A percentile compares a stretch with the other conserved stretches of the same genome.
Evolutionary conservation across 495 filamentous ascomycete species (phyloP).

Genomic region (Aspergillus cavernicola): DNA sequence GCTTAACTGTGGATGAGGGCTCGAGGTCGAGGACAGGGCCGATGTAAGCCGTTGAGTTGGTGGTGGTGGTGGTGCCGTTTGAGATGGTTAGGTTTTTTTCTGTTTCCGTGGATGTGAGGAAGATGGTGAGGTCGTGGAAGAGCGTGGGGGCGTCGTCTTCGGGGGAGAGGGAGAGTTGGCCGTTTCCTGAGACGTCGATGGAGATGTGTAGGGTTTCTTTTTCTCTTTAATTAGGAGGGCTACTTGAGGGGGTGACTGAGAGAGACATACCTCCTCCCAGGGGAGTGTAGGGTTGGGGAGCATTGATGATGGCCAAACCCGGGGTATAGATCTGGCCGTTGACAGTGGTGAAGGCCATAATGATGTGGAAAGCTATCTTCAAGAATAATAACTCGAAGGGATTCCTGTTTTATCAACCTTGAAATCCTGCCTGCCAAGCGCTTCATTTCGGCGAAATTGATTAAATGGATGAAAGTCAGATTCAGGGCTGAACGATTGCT

Average conservation of each 20-base stretch:
- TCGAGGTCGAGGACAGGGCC: constrained; percentile 60
- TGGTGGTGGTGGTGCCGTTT: constrained; percentile 52
- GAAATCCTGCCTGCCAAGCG: not conserved
- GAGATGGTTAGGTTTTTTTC: constrained; percentile 65
- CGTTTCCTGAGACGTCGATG: constrained; percentile 62
- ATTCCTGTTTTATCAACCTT: not conserved
- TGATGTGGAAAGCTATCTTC: not conserved
- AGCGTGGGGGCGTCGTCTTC: constrained; percentile 39
- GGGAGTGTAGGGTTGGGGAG: constrained; percentile 64
- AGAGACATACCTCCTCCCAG: constrained; percentile 55
- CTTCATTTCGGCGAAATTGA: not conserved
- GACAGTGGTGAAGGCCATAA: constrained; percentile 43
- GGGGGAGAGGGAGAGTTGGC: constrained; percentile 51
- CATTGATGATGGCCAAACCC: constrained; percentile 58
- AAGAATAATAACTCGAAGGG: too few relatives aligned
- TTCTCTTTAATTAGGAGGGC: not conserved
- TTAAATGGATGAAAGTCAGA: not conserved
- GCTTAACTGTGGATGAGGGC: constrained; percentile 62
- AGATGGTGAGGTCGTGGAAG: constrained; percentile 62
- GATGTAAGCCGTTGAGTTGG: constrained; percentile 43
- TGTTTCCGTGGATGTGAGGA: constrained; percentile 57
- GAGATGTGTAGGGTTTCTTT: constrained; percentile 60
- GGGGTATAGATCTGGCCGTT: constrained; percentile 63
- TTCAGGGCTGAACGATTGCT: not conserved
- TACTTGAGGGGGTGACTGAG: not conserved